A percentile compares a stretch with the other conserved stretches of the same genome.
These are phyloP conservation scores for Scytalidium sp. DNA, from an alignment of 2,329 filamentous ascomycete genomes.

Conservation along the genomic window DNA sequence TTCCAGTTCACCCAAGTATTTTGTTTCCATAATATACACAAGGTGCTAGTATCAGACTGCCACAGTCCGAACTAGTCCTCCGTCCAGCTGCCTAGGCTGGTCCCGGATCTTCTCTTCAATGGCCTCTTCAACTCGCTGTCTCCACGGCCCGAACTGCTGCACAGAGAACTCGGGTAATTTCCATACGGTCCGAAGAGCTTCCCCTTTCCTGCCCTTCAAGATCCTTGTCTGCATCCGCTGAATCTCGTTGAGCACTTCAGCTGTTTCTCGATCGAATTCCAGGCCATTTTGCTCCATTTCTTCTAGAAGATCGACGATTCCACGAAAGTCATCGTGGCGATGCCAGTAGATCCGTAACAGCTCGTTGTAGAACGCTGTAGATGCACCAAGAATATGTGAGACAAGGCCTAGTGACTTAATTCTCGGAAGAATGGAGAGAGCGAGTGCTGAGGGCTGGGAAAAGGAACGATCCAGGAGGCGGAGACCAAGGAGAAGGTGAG, in stretches of 20 bases:
- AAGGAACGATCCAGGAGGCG: constrained; percentile 57
- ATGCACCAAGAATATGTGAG: constrained; percentile 69
- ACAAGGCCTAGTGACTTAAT: constrained; percentile 66
- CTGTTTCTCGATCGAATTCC: constrained; percentile 26
- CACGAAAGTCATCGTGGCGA: constrained; percentile 50
- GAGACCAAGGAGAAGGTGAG: constrained; percentile 56
- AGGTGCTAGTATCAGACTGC: not conserved
- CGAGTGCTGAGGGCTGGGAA: constrained; percentile 52
- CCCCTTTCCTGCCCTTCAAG: constrained; percentile 13
- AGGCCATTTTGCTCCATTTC: constrained; percentile 29
- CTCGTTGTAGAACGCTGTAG: constrained; percentile 67
- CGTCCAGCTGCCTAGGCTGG: not conserved
- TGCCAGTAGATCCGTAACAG: constrained; percentile 61
- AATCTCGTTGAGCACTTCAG: constrained; percentile 20
- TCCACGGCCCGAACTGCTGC: constrained; percentile 18
- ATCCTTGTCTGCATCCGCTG: constrained; percentile 13
- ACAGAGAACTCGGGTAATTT: constrained; percentile 23
- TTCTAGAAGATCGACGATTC: constrained; percentile 17
- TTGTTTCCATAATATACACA: no score
- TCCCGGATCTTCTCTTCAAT: constrained; percentile 7
- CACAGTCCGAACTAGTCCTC: not conserved
- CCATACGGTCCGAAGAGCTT: constrained; percentile 19
- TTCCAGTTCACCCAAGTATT: not conserved
- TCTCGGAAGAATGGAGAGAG: constrained; percentile 60
- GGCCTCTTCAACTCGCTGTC: constrained; percentile 13